Evolutionary conservation across 1,284 basidiomycete genomes (phyloP), one percentile per base, ranked within the genome.

Genomic region (Peniophora sp.): DNA sequence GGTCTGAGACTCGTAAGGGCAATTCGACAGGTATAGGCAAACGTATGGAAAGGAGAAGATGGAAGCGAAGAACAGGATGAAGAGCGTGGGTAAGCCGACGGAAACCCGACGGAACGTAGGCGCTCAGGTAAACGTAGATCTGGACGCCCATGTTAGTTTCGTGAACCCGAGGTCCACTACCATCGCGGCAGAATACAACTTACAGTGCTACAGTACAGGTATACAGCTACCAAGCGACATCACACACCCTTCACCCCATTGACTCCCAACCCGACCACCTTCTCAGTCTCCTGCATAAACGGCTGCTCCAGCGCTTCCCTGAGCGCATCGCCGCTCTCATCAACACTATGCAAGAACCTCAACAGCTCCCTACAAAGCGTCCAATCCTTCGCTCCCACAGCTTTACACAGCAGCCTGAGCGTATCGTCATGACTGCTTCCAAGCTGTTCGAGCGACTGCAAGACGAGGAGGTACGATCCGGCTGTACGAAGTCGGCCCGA

Each of bases 391-490:
- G 75, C 79, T 3, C 79, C 76, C 22, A 92, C 74, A 3, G 92
- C 92, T 52, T 76, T 79, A 45, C 79, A 78, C 47, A 97, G 69
- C 17, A 97, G 70, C 24, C 88, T 76, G 23, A 92, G 78, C 1
- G 86, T 91, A 57, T 96, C 91, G 43, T 76, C 76, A 58, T 83
- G 83, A 54, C 83, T 80, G 64, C 85, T 88, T 55, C 93, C 89
- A 47, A 92, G 71, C 55, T 94, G 88, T 62, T 98, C 93, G 47
- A 98, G 74, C 55, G 89, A 93, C 65, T 99, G 95, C 52, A 99
- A 70, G 2, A 99, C 92, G 24, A 99, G 75, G 9, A 99, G 75
- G 66, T 97, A 98, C 14, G 91, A 94, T 0, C 86, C 92, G 0
- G 97, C 97, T 1, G 93, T 95, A 59, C 91, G 90, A 55, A 95